Percentiles rank a stretch among this genome's conserved stretches.
phyloP scores from a whole-genome alignment of 768 basidiomycete genomes.

The Lactifluus piperatus region DNA sequence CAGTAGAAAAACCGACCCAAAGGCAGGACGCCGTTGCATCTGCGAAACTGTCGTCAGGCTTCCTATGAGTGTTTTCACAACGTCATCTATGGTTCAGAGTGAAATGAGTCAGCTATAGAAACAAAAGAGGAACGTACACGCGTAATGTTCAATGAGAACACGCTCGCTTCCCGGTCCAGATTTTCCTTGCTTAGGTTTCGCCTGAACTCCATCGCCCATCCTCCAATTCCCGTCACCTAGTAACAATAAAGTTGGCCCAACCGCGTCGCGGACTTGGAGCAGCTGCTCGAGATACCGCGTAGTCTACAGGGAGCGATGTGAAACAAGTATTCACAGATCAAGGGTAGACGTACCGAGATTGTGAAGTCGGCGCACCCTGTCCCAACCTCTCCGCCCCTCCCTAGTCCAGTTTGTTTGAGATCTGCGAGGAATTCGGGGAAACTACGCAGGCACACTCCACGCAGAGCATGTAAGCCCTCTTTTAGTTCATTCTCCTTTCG shows the following conservation, averaged over 20 bases:
- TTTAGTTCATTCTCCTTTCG: conserved; percentile 54
- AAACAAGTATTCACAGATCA: background rate
- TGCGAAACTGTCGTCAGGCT: conserved; percentile 59
- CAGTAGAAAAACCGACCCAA: conserved; percentile 67
- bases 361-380: conserved; percentile 58
- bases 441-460: conserved; percentile 65
- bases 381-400: conserved; percentile 50
- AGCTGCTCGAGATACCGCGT: conserved; percentile 61
- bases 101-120: background rate
- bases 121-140: conserved; percentile 40
- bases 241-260: conserved; percentile 52
- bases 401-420: conserved; percentile 53
- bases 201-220: conserved; percentile 77
- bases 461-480: conserved; percentile 56
- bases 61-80: conserved; percentile 54
- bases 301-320: conserved; percentile 33
- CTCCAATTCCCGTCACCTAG: conserved; percentile 88
- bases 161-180: conserved; percentile 46
- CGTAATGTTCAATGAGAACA: conserved; percentile 63
- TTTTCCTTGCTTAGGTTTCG: conserved; percentile 35
- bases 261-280: conserved; percentile 61
- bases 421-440: conserved; percentile 82
- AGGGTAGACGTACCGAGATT: conserved; percentile 35
- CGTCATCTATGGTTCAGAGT: conserved; percentile 44
- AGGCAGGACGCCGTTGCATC: conserved; percentile 48